phyloP scores from a whole-genome alignment of 345 rosid species.

The Syzygium jambos region DNA sequence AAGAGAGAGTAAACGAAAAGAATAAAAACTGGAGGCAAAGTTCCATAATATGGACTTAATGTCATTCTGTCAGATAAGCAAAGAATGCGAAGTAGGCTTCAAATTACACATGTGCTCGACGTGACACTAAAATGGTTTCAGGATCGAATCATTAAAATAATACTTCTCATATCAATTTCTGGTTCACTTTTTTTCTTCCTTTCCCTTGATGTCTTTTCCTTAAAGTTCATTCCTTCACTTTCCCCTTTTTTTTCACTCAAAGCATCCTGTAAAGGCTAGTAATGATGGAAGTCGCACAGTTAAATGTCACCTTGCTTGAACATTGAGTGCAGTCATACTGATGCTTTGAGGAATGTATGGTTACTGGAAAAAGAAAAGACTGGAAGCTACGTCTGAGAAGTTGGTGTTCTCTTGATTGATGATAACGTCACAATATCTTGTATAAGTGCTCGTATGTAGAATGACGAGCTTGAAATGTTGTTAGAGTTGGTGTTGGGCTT shows the following conservation, averaged over 20 bases:
- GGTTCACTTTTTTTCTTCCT: neutral
- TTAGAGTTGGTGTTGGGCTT: neutral
- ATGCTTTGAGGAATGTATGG: neutral
- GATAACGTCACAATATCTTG: neutral
- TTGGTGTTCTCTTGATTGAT: neutral
- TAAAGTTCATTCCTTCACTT: neutral
- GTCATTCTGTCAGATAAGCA: neutral
- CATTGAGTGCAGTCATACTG: neutral
- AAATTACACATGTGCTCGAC: neutral
- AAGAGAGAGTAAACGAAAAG: neutral
- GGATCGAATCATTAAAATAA: neutral
- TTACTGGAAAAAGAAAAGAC: neutral
- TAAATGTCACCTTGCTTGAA: neutral
- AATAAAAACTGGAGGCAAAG: neutral
- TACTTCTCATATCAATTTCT: neutral
- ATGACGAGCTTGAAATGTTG: neutral
- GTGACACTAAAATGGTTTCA: neutral
- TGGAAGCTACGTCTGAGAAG: neutral
- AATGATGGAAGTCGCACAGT: neutral
- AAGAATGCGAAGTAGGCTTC: neutral
- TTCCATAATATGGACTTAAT: neutral
- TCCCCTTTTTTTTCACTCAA: neutral
- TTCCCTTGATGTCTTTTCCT: neutral
- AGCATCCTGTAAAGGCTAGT: neutral
- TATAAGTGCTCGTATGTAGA: neutral